Conservation (phyloP, 2,329 filamentous ascomycete genomes). For the Nemania serpens region DNA sequence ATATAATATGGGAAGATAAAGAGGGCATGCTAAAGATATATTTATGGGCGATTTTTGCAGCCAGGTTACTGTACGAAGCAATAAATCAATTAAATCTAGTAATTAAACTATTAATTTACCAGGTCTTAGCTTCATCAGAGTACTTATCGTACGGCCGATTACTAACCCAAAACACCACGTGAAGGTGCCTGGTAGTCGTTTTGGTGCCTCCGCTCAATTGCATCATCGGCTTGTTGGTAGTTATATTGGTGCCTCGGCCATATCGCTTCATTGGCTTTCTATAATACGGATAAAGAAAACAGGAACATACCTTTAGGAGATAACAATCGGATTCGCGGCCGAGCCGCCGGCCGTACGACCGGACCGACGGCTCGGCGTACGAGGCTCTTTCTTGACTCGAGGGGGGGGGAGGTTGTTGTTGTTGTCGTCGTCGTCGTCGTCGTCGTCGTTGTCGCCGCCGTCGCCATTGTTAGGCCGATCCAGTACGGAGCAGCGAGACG, state of each 20-base stretch:
- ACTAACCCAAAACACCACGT: neutral
- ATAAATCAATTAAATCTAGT: neutral
- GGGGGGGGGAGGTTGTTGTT: neutral
- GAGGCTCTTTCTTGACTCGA: neutral
- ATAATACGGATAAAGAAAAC: no score
- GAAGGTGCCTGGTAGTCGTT: neutral
- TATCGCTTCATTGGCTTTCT: neutral
- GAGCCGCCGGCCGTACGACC: neutral
- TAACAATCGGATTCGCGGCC: neutral
- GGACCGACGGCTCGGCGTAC: neutral
- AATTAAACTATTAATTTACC: neutral
- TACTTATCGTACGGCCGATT: neutral
- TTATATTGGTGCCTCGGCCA: neutral
- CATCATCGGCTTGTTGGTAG: no score
- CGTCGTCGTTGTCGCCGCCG: neutral
- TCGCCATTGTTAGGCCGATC: neutral
- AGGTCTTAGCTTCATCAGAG: neutral
- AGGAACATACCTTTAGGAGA: neutral
- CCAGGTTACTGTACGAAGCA: neutral
- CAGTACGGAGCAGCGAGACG: neutral
- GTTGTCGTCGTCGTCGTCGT: neutral
- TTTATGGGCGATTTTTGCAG: no score
- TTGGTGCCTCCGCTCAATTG: neutral
- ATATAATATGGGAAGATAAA: no score
- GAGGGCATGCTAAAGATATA: no score